Conservation (phyloP, 176 grass and related monocot species). For the Tuctoria greenei region DNA sequence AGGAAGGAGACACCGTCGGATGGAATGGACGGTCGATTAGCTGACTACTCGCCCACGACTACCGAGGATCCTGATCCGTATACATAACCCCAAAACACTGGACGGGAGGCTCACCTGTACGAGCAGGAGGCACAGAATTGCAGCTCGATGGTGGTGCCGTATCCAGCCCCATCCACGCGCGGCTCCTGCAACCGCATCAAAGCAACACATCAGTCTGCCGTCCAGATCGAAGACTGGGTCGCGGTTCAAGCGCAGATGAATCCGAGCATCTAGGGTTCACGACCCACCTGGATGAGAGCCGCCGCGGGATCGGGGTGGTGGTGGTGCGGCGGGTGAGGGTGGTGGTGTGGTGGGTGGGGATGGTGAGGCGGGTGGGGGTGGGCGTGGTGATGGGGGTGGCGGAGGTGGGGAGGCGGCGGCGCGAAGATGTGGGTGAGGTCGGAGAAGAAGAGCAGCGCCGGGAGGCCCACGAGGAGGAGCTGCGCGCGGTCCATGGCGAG, state of each 20-base stretch:
- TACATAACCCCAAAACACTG: neutral
- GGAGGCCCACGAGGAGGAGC: conserved; percentile 84
- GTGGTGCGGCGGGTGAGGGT: conserved; percentile 42
- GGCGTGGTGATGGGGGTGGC: conserved; percentile 33
- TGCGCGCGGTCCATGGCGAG: conserved; percentile 74
- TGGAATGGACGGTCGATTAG: too few species aligned
- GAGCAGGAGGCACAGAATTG: conserved; percentile 94
- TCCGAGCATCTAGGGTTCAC: conserved; percentile 25
- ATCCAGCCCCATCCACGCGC: conserved; percentile 54
- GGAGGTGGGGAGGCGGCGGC: conserved; percentile 62
- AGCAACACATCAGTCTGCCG: neutral
- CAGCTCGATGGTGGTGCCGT: conserved; percentile 67
- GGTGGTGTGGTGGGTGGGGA: neutral
- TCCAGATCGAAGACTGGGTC: conserved; percentile 29
- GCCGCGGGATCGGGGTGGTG: conserved; percentile 26
- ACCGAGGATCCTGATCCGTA: too few species aligned
- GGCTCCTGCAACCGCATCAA: conserved; percentile 38
- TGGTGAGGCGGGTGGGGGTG: conserved; percentile 20
- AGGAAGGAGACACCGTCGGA: too few species aligned
- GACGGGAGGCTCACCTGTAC: conserved; percentile 53
- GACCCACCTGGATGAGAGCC: conserved; percentile 38
- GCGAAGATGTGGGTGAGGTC: conserved; percentile 84
- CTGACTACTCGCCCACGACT: too few species aligned
- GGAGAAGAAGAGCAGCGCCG: conserved; percentile 84
- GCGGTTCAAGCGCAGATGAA: neutral